These are phyloP conservation scores for Apostasia shenzhenica DNA, from an alignment of 106 monocot species.

Conservation along the genomic window DNA sequence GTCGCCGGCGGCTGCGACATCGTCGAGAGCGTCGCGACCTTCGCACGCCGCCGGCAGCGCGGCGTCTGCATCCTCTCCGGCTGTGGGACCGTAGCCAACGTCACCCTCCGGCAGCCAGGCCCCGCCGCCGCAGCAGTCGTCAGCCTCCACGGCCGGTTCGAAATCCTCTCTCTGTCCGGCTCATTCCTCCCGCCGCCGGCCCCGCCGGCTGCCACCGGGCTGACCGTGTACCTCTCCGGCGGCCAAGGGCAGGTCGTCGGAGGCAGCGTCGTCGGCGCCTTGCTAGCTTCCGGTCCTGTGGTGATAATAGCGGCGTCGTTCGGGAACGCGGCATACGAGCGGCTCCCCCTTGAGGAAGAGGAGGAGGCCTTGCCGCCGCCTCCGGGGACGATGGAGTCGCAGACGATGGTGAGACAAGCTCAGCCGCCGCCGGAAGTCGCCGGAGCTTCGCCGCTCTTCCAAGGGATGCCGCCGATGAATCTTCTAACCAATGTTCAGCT, in stretches of 20 bases:
- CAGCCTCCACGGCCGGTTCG: too few relatives aligned
- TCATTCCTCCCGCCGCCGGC: background rate
- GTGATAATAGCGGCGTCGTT: slow-evolving; percentile 1
- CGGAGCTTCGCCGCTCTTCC: too few relatives aligned
- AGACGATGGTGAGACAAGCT: too few relatives aligned
- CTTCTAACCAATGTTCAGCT: too few relatives aligned
- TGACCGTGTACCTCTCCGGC: too few relatives aligned
- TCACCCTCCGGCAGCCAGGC: slow-evolving; percentile 4
- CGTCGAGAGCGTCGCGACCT: too few relatives aligned
- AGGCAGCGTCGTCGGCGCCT: too few relatives aligned
- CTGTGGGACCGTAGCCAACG: background rate
- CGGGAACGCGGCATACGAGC: slow-evolving; percentile 1
- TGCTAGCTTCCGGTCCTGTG: background rate
- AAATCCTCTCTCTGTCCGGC: background rate
- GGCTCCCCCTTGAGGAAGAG: background rate
- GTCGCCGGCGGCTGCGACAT: too few relatives aligned
- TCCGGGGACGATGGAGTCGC: too few relatives aligned
- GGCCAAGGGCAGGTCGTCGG: too few relatives aligned
- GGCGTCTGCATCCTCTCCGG: background rate
- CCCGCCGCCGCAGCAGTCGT: background rate
- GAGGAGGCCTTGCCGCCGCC: background rate
- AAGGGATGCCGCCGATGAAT: too few relatives aligned
- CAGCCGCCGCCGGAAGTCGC: too few relatives aligned
- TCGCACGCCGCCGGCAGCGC: background rate
- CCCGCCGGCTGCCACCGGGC: background rate